phyloP scores from a whole-genome alignment of 2,329 filamentous ascomycete genomes.

The Colletotrichum kahawae region DNA sequence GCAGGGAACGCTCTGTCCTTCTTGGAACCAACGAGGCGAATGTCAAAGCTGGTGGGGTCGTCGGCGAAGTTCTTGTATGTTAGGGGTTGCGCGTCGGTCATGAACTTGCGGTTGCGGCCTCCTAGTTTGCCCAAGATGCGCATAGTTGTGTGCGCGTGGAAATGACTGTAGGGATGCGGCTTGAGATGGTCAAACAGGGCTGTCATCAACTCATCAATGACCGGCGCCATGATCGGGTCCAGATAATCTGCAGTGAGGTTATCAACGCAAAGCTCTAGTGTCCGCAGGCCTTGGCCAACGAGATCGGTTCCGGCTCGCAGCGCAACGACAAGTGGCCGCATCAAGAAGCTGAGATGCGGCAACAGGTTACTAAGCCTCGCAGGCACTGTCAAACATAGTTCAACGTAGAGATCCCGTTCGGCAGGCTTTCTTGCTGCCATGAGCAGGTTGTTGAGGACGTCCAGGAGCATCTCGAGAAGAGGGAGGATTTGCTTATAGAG shows the following conservation, averaged over 20 bases:
- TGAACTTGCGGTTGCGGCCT: slow-evolving; percentile 92
- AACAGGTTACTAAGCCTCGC: slow-evolving; percentile 92
- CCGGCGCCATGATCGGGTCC: slow-evolving; percentile 98
- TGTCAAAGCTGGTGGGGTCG: slow-evolving; percentile 84
- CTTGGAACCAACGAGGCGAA: slow-evolving; percentile 88
- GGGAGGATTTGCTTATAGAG: slow-evolving; percentile 98
- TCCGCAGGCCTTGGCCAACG: slow-evolving; percentile 91
- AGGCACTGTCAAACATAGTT: slow-evolving; percentile 94
- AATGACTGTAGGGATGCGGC: slow-evolving; percentile 94
- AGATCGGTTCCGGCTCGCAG: slow-evolving; percentile 90
- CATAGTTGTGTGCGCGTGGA: slow-evolving; percentile 97
- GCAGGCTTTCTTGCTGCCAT: slow-evolving; percentile 87
- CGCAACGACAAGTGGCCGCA: slow-evolving; percentile 96
- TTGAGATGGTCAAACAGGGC: slow-evolving; percentile 95
- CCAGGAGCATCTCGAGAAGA: slow-evolving; percentile 93
- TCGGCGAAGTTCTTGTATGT: slow-evolving; percentile 86
- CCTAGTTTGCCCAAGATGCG: slow-evolving; percentile 95
- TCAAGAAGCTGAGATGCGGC: slow-evolving; percentile 93
- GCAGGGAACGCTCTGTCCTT: slow-evolving; percentile 88
- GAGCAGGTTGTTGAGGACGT: slow-evolving; percentile 94
- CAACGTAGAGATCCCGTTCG: slow-evolving; percentile 95
- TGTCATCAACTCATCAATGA: slow-evolving; percentile 98
- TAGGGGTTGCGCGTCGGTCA: slow-evolving; percentile 87
- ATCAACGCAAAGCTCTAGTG: slow-evolving; percentile 94
- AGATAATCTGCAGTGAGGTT: slow-evolving; percentile 98